phyloP scores from a whole-genome alignment of 2,329 filamentous ascomycete genomes.

The Neofusicoccum umdonicola region DNA sequence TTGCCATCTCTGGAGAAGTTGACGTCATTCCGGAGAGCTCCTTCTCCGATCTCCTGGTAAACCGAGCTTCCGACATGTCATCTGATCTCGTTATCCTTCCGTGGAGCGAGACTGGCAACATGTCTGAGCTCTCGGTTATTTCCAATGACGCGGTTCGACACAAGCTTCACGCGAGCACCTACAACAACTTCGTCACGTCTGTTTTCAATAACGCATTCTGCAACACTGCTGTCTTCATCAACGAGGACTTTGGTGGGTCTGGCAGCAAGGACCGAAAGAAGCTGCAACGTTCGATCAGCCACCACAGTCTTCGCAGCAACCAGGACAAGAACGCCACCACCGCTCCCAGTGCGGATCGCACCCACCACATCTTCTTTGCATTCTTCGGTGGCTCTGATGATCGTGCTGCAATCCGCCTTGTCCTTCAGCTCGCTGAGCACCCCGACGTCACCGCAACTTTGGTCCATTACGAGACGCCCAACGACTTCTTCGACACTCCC shows the following conservation, averaged over 20 bases:
- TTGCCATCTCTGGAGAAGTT: slow-evolving; percentile 78
- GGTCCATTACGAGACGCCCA: slow-evolving; percentile 52
- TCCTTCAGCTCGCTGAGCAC: slow-evolving; percentile 80
- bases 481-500: slow-evolving; percentile 13
- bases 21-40: slow-evolving; percentile 74
- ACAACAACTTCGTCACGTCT: slow-evolving; percentile 70
- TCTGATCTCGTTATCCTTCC: slow-evolving; percentile 76
- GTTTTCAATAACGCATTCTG: slow-evolving; percentile 63
- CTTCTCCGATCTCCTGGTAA: slow-evolving; percentile 74
- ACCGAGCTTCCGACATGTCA: slow-evolving; percentile 54
- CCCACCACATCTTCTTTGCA: slow-evolving; percentile 81
- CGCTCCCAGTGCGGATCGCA: slow-evolving; percentile 61
- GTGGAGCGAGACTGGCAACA: slow-evolving; percentile 80
- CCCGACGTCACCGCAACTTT: slow-evolving; percentile 76
- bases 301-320: slow-evolving; percentile 50
- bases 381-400: slow-evolving; percentile 87
- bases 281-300: neutral
- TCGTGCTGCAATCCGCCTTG: slow-evolving; percentile 71
- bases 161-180: slow-evolving; percentile 61
- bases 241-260: slow-evolving; percentile 62
- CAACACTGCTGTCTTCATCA: slow-evolving; percentile 76
- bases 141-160: slow-evolving; percentile 51
- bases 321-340: slow-evolving; percentile 54
- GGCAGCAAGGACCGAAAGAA: slow-evolving; percentile 24
- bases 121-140: slow-evolving; percentile 62